Base-by-base conservation (phyloP, 1,284 basidiomycete genomes). In the Ustilago nuda region DNA sequence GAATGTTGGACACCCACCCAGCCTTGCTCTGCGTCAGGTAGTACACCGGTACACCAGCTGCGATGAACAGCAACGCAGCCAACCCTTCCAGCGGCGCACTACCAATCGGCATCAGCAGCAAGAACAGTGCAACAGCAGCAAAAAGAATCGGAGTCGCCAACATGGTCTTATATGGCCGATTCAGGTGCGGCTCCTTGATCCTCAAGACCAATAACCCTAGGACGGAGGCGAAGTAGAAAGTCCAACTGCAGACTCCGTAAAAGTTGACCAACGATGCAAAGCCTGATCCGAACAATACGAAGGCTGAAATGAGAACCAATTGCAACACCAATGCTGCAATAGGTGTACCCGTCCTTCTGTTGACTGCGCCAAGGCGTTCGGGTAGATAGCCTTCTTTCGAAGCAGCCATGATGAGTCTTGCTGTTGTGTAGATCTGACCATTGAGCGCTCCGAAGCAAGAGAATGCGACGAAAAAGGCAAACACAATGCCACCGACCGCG, bases 101-200 rank as follows among this genome's bases (percentile, higher is more conserved):
- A 67, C 97, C 92, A 59, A 97, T 89, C 3, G 95, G 95, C 94
- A 99, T 98, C 80, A 93, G 92, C 6, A 99, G 88, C 57, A 99
- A 88, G 87, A 98, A 98, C 68, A 97, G 87, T 2, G 95, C 94
- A 82, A 94, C 94, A 8, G 90, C 91, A 77, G 95, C 96, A 86
- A 99, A 99, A 5, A 90, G 90, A 35, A 99, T 88, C 0, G 96
- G 96, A 0, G 95, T 98, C 19, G 90, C 89, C 37, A 98, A 91
- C 91, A 92, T 98, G 1, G 94, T 93, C 82, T 61, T 74, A 43
- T 84, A 85, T 9, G 84, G 84, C n/a, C 94, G 89, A 80, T 94
- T 92, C 9, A 98, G 88, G 76, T 92, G 90, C 0, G 96, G 96
- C 86, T 99, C 96, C 81, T 95, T 94, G 23, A 97, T 88, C 37